Evolutionary conservation across 202 grass and related monocot genomes (phyloP).

Genomic region (Hordeum pubiflorum): DNA sequence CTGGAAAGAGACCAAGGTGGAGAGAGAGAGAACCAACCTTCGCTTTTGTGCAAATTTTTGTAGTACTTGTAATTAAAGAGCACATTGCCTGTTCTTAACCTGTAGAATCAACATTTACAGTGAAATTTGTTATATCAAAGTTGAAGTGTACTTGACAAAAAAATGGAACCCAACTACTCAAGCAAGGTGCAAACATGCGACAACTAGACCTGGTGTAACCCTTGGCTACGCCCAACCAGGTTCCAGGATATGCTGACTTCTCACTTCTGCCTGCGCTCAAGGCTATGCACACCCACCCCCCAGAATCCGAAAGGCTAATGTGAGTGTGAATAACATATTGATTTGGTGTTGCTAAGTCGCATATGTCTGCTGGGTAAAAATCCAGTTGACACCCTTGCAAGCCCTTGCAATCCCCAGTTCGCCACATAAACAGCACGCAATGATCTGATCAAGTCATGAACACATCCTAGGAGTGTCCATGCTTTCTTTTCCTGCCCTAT

Average conservation of each 20-base stretch:
- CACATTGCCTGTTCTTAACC: conserved; percentile 88
- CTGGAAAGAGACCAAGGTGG: background rate
- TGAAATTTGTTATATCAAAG: conserved; percentile 14
- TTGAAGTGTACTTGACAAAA: conserved; percentile 15
- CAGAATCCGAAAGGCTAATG: background rate
- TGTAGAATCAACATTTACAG: conserved; percentile 23
- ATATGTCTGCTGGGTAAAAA: background rate
- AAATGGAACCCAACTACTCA: background rate
- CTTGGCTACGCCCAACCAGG: background rate
- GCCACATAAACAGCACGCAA: background rate
- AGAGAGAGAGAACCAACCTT: conserved; percentile 40
- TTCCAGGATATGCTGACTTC: background rate
- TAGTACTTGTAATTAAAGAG: conserved; percentile 65
- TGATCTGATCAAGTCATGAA: background rate
- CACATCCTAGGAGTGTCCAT: background rate
- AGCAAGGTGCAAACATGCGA: conserved; percentile 12
- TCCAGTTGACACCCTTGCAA: background rate
- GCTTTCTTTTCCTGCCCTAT: background rate
- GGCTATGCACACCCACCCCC: background rate
- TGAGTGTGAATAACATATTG: background rate
- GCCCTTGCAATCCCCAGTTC: background rate
- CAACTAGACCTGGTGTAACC: background rate
- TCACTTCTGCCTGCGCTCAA: background rate
- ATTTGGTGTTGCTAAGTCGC: background rate
- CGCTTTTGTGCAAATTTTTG: conserved; percentile 47